Evolutionary conservation across 2,329 filamentous ascomycete species (phyloP), one percentile per base, ranked within the genome.

Genomic region (Tetracladium maxilliforme): DNA sequence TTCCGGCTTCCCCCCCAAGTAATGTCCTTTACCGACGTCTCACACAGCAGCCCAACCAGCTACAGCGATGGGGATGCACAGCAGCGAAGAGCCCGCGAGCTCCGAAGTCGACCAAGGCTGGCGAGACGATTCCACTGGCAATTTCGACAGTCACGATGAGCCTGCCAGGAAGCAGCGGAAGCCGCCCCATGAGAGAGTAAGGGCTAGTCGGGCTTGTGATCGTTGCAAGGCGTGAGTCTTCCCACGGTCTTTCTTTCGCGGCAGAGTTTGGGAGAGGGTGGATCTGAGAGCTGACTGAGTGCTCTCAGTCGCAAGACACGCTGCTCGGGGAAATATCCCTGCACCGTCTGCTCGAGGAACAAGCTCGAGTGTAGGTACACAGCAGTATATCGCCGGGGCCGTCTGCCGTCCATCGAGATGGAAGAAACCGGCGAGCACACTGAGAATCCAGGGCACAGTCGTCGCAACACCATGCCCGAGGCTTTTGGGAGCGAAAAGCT

Each of bases 141-240:
- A n/a, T n/a, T n/a, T n/a, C n/a, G n/a, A n/a, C n/a, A n/a, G n/a
- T n/a, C n/a, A n/a, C n/a, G n/a, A n/a, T n/a, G n/a, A n/a, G n/a
- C n/a, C n/a, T n/a, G n/a, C n/a, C n/a, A n/a, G n/a, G n/a, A n/a
- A n/a, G n/a, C n/a, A n/a, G n/a, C n/a, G n/a, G n/a, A n/a, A n/a
- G n/a, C n/a, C n/a, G n/a, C n/a, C n/a, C n/a, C n/a, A n/a, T n/a
- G 52, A 54, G 24, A 39, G 54, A 11, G 45, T 47, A 13, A 47
- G 55, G 25, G 57, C 59, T 24, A 60, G 51, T 29, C 46, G 57
- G 15, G 57, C 57, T 11, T 61, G 57, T 35, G 56, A 61, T 39
- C 42, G 49, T 27, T 61, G 56, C 40, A 61, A 61, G 39, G 55
- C 47, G 56, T 59, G 37, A 40, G 45, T 16, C 14, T 16, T 4